Percentiles rank a stretch among this genome's conserved stretches.
phyloP scores from a whole-genome alignment of 2,329 filamentous ascomycete genomes.

The Eutypa lata region DNA sequence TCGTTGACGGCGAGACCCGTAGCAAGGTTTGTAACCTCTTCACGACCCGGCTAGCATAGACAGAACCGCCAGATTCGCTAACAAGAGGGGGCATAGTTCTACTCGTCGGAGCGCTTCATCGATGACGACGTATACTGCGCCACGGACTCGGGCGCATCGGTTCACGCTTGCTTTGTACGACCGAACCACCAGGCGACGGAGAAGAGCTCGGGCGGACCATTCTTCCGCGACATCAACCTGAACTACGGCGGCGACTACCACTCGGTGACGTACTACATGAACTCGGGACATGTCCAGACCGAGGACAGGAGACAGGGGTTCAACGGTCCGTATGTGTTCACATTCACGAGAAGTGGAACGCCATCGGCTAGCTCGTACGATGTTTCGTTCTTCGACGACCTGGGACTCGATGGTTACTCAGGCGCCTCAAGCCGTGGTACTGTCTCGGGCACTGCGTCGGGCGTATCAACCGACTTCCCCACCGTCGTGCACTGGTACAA shows the following conservation, averaged over 20 bases:
- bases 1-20: slow-evolving; percentile 52
- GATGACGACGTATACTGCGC: slow-evolving; percentile 56
- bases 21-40: slow-evolving; percentile 43
- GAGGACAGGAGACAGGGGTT: slow-evolving; percentile 55
- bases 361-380: slow-evolving; percentile 42
- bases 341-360: slow-evolving; percentile 49
- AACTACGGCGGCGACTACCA: slow-evolving; percentile 51
- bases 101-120: slow-evolving; percentile 58
- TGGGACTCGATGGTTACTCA: slow-evolving; percentile 52
- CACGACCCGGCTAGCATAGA: not conserved
- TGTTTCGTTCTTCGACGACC: slow-evolving; percentile 52
- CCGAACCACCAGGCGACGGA: slow-evolving; percentile 48
- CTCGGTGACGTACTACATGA: slow-evolving; percentile 59
- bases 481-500: slow-evolving; percentile 59
- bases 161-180: slow-evolving; percentile 27
- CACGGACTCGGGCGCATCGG: slow-evolving; percentile 24
- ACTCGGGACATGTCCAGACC: slow-evolving; percentile 54
- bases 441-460: slow-evolving; percentile 52
- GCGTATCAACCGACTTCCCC: slow-evolving; percentile 43
- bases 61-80: not conserved
- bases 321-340: slow-evolving; percentile 56
- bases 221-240: slow-evolving; percentile 52
- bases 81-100: slow-evolving; percentile 40
- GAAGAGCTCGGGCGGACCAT: slow-evolving; percentile 55
- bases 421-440: slow-evolving; percentile 45